Conservation (phyloP, 2,329 filamentous ascomycete genomes). For the Ophiostoma sp. region DNA sequence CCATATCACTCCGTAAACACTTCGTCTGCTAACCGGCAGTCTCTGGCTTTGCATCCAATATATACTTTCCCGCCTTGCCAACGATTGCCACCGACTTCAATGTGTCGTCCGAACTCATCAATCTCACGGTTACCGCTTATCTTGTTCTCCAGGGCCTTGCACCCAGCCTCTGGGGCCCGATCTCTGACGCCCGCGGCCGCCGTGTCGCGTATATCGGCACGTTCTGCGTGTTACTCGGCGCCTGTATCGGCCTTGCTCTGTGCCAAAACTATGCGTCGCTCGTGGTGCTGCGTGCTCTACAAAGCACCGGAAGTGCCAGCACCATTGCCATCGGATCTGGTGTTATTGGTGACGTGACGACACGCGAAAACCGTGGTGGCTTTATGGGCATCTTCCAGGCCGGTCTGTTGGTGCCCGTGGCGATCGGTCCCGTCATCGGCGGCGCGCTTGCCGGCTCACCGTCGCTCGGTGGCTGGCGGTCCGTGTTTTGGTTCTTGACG, state of each 20-base stretch:
- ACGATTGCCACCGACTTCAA: slow-evolving; percentile 36
- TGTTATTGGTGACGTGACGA: slow-evolving; percentile 65
- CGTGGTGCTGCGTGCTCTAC: slow-evolving; percentile 55
- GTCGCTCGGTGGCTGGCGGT: slow-evolving; percentile 52
- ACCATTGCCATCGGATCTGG: slow-evolving; percentile 66
- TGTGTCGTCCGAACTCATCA: slow-evolving; percentile 39
- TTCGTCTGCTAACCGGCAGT: slow-evolving; percentile 29
- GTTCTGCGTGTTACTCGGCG: slow-evolving; percentile 53
- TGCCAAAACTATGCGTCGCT: slow-evolving; percentile 53
- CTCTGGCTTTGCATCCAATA: slow-evolving; percentile 55
- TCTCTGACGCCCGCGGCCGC: slow-evolving; percentile 55
- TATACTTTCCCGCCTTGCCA: slow-evolving; percentile 46
- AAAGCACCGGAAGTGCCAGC: slow-evolving; percentile 59
- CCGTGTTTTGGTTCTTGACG: slow-evolving; percentile 63
- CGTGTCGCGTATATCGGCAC: slow-evolving; percentile 56
- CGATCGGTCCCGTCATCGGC: slow-evolving; percentile 56
- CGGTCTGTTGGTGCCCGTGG: slow-evolving; percentile 51
- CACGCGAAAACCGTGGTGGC: slow-evolving; percentile 61
- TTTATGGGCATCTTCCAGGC: slow-evolving; percentile 63
- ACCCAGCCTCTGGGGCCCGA: slow-evolving; percentile 55
- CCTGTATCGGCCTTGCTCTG: slow-evolving; percentile 56
- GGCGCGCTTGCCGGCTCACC: slow-evolving; percentile 55
- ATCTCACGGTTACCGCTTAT: slow-evolving; percentile 52
- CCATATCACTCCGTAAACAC: neutral
- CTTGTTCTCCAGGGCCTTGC: slow-evolving; percentile 60